Evolutionary conservation across 495 filamentous ascomycete species (phyloP), one percentile per base, ranked within the genome.

Genomic region (Penicillium pancosmium): DNA sequence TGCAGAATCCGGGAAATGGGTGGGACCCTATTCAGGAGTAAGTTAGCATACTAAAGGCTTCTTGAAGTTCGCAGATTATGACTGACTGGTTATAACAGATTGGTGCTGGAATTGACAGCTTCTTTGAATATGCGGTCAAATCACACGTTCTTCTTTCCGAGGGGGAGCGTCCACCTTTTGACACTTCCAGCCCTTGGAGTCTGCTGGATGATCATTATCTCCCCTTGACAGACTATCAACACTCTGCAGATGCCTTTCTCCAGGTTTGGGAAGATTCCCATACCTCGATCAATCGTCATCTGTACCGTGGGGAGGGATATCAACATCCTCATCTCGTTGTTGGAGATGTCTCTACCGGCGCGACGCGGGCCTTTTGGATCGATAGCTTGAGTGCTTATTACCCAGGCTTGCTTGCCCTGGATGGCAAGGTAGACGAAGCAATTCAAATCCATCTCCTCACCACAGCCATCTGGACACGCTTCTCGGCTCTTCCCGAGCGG

Each of bases 121-220:
- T 98, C 75, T 98, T 93, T 65, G 94, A 98, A 76, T 98, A 98
- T 69, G 94, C 94, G 2, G 82, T 97, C 68, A 98, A 98, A 69
- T 89, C 92, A 2, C 87, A 95, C 62, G 88, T 98, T 60, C 75
- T 98, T 9, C 84, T 97, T 16, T 96, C 93, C 2, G 86, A 90
- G 13, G 77, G 77, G 47, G 67, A 78, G 36, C 71, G 69, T 10
- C 66, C 68, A 9, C 64, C 67, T 8, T 68, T 72, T 40, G 56
- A 78, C 50, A 43, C 52, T 9, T 61, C 59, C 0, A 79, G 72
- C 43, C 75, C 71, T 27, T 79, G 78, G 78, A 56, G 51, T 52
- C 11, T 57, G 18, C 40, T 78, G 48, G 76, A 80, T 52, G 63
- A 72, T 19, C 69, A 77, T 61, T 88, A 86, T 52, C 60, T 68